Percentiles rank a stretch among this genome's conserved stretches.
phyloP scores from a whole-genome alignment of 106 monocot genomes.

The Vanilla planifolia region DNA sequence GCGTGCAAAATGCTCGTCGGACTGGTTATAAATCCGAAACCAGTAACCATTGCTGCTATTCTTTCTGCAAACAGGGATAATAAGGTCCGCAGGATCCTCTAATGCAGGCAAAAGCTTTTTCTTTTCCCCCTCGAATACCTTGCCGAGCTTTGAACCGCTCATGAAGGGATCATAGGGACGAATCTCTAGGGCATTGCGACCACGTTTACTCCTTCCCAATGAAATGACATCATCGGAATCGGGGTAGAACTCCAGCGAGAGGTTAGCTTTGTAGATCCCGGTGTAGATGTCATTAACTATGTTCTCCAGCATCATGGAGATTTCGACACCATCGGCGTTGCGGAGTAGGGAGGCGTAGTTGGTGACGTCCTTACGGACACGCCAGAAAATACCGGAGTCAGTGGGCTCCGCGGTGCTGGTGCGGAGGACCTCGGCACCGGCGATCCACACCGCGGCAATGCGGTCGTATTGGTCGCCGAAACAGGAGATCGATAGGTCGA shows the following conservation, averaged over 20 bases:
- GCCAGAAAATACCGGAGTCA: slow-evolving; percentile 56
- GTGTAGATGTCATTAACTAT: slow-evolving; percentile 48
- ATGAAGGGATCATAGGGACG: too few species aligned
- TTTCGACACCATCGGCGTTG: slow-evolving; percentile 10
- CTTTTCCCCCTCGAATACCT: neutral
- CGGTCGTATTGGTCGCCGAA: slow-evolving; percentile 79
- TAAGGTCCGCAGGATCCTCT: slow-evolving; percentile 42
- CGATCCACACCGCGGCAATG: slow-evolving; percentile 75
- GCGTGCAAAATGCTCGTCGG: slow-evolving; percentile 16
- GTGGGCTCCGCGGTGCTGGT: slow-evolving; percentile 81
- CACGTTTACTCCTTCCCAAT: too few species aligned
- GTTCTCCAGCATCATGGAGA: slow-evolving; percentile 78
- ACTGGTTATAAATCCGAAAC: slow-evolving; percentile 51
- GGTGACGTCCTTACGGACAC: slow-evolving; percentile 68
- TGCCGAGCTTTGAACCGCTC: too few species aligned
- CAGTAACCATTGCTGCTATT: slow-evolving; percentile 40
- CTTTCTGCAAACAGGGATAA: slow-evolving; percentile 48
- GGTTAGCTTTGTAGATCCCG: slow-evolving; percentile 52
- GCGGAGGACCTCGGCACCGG: slow-evolving; percentile 68
- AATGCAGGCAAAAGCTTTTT: slow-evolving; percentile 3
- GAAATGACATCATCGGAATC: neutral
- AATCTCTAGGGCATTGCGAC: too few species aligned
- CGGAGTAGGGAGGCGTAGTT: slow-evolving; percentile 42
- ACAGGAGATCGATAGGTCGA: slow-evolving; percentile 48
- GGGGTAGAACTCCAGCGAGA: slow-evolving; percentile 50